Conservation (phyloP, 257 asterid genomes). For the Solanum ossicruentum region DNA sequence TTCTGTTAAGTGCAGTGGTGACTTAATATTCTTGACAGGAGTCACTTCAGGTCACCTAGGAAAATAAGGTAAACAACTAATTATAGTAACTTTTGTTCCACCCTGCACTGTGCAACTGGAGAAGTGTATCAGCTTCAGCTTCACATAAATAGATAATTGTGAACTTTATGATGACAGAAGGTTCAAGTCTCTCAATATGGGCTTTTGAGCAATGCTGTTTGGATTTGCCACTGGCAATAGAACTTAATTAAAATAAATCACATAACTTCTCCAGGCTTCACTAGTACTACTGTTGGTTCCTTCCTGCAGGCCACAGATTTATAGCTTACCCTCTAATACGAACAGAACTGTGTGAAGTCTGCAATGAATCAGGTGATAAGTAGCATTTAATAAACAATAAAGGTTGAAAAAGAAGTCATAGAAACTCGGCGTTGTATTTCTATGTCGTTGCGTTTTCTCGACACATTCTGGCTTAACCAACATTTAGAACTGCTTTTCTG, state of each 20-base stretch:
- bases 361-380: background rate
- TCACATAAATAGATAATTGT: background rate
- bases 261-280: background rate
- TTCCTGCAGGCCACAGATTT: background rate
- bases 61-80: background rate
- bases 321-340: background rate
- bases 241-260: background rate
- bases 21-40: background rate
- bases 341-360: background rate
- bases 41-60: background rate
- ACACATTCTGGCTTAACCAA: background rate
- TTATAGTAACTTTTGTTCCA: background rate
- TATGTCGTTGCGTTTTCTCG: background rate
- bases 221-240: background rate
- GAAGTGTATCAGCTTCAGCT: background rate
- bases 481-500: background rate
- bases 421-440: background rate
- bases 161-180: background rate
- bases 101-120: background rate
- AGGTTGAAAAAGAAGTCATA: background rate
- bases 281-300: background rate
- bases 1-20: background rate
- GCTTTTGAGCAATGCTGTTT: background rate
- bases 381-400: background rate
- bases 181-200: background rate